Evolutionary conservation across 1,284 basidiomycete species (phyloP), one percentile per base, ranked within the genome.

Genomic region (Mycena citricolor): DNA sequence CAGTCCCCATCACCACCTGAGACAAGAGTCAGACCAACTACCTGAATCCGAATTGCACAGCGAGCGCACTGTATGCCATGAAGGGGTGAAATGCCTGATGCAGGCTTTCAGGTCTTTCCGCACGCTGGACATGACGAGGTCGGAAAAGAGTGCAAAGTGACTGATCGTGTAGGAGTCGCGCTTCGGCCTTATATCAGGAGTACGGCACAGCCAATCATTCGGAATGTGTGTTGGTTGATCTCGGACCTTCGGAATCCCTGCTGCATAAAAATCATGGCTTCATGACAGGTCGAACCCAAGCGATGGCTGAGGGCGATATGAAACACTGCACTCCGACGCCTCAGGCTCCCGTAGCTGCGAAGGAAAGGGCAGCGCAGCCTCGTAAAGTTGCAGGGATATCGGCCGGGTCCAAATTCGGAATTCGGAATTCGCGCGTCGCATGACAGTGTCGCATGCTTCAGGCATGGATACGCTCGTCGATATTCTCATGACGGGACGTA

Each of bases 1-100:
- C 79, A 12, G 79, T 83, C 16, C 78, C 79, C 81, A 51, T 54
- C 30, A 46, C 42, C 29, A 52, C 29, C 50, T 52, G 24, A n/a
- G 3, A 2, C 8, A 3, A 5, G 12, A 40, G 40, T 26, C 36
- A 25, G 36, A 14, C n/a, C n/a, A 38, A 17, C 23, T 6, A 6
- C 21, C 14, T 4, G 7, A 13, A 4, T 36, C 7, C 8, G 12
- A 2, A 6, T 8, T 30, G n/a, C 4, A 36, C 28, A 12, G 8
- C 10, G n/a, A 26, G 20, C 45, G 21, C 19, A 48, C 50, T 11
- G 50, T 42, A 19, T 52, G 44, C 51, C 51, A 52, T 46, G 51
- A 41, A 39, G 34, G 39, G 17, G 51, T 52, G 16, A 52, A 49
- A 42, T 52, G 51, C 26, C 46, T 42, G 28, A 52, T 32, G 28